Base-by-base conservation (phyloP, 345 rosid genomes). In the Acer campestre region DNA sequence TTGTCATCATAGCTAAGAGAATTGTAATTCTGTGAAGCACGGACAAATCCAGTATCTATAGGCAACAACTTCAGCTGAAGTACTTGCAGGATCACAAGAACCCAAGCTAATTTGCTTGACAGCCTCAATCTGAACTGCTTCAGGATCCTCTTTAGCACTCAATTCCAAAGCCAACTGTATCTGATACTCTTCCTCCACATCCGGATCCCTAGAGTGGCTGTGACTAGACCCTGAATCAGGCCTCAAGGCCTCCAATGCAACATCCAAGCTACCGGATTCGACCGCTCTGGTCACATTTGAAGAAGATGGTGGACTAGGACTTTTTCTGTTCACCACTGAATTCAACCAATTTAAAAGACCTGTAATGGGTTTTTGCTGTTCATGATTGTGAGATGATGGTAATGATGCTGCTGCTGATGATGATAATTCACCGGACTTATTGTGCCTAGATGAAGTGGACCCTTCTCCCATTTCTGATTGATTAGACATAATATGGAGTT, bases 71-170 rank as follows among this genome's bases (percentile, higher is more conserved):
- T 95, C 98, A 62, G 95, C 97, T 17, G 94, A 92, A 84, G 98
- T 86, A 83, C 89, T 90, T 71, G 86, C 93, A 40, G 91, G 88
- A 82, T 87, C 90, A 83, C 90, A 86, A 80, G 94, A 83, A 56
- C 97, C 97, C 75, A 93, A 83, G 82, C 98, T 95, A 68, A 95
- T 89, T 82, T 95, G 98, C 84, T 95, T 95, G 56, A 95, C 93
- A 85, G 97, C 95, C 86, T 95, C 98, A 82, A 95, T 95, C 82
- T 95, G 98, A 85, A 92, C 93, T 31, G 98, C 98, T 83, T 95
- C 98, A 71, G 98, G 98, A 85, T 95, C 98, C 89, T 95, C 98
- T 80, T 85, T 95, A 10, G 97, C 97, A 86, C 98, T 95, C 86
- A 95, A 78, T 84, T 95, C 97, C 76, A 95, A 73, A 81, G 98